Conservation (phyloP, 2,329 filamentous ascomycete species). For the Penicillium aurantiogriseum region DNA sequence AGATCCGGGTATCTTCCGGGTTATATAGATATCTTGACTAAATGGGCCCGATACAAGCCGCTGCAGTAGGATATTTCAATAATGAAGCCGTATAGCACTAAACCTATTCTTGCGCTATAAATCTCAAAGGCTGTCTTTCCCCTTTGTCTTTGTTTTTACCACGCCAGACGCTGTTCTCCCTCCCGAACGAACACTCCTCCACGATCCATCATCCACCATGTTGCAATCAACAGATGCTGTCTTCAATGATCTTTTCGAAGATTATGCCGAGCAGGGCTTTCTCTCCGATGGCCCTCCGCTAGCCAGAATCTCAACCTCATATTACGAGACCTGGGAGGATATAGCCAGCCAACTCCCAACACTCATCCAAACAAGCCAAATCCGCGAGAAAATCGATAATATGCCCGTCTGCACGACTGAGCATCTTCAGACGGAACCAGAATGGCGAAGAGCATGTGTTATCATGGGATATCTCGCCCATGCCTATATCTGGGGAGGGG, state of each 20-base stretch:
- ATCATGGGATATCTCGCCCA: constrained; percentile 75
- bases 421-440: constrained; percentile 71
- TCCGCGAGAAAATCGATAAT: constrained; percentile 71
- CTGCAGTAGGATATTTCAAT: neutral
- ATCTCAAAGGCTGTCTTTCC: neutral
- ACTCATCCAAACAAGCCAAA: constrained; percentile 70
- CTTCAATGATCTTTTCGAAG: constrained; percentile 63
- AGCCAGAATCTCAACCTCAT: constrained; percentile 70
- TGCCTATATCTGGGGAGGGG: constrained; percentile 80
- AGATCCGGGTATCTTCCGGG: constrained; percentile 20
- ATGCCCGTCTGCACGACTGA: constrained; percentile 77
- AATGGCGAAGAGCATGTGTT: constrained; percentile 83
- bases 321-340: constrained; percentile 89
- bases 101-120: neutral
- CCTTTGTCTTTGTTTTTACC: neutral
- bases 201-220: constrained; percentile 19
- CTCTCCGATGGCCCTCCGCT: constrained; percentile 74
- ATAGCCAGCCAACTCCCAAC: constrained; percentile 74
- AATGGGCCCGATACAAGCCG: constrained; percentile 19
- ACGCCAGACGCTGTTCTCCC: neutral
- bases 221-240: constrained; percentile 28
- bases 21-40: constrained; percentile 21
- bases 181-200: neutral
- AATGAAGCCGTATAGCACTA: neutral
- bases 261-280: constrained; percentile 78